phyloP scores from a whole-genome alignment of 176 grass and related monocot genomes.

The Stipa capillata region DNA sequence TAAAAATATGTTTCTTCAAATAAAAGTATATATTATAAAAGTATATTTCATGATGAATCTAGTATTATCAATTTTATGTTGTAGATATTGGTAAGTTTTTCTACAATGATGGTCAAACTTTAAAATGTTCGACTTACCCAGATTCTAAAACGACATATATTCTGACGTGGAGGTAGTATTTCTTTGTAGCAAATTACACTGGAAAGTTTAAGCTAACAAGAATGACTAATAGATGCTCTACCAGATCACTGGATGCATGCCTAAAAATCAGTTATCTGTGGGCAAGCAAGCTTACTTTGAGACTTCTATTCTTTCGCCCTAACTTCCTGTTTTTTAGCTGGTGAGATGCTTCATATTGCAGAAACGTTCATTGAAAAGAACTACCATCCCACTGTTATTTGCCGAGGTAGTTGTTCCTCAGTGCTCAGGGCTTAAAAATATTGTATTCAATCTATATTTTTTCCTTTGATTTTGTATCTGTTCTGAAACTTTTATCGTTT shows the following conservation, averaged over 20 bases:
- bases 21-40: too few relatives aligned
- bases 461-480: background rate
- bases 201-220: background rate
- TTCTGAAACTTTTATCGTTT: conserved; percentile 18
- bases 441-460: background rate
- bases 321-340: conserved; percentile 52
- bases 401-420: conserved; percentile 54
- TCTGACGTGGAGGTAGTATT: too few relatives aligned
- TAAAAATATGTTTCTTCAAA: too few relatives aligned
- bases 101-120: too few relatives aligned
- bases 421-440: too few relatives aligned
- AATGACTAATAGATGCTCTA: background rate
- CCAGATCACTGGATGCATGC: background rate
- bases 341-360: conserved; percentile 97
- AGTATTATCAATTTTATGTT: too few relatives aligned
- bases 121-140: too few relatives aligned
- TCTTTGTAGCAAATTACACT: background rate
- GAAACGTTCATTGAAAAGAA: conserved; percentile 87
- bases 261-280: background rate
- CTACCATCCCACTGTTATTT: conserved; percentile 95
- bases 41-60: too few relatives aligned
- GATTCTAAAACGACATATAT: too few relatives aligned
- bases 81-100: too few relatives aligned
- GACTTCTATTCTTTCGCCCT: background rate
- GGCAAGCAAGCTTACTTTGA: background rate